Percentiles rank a stretch among this genome's conserved stretches.
phyloP scores from a whole-genome alignment of 139 green algal species.

The Volvox africanus region DNA sequence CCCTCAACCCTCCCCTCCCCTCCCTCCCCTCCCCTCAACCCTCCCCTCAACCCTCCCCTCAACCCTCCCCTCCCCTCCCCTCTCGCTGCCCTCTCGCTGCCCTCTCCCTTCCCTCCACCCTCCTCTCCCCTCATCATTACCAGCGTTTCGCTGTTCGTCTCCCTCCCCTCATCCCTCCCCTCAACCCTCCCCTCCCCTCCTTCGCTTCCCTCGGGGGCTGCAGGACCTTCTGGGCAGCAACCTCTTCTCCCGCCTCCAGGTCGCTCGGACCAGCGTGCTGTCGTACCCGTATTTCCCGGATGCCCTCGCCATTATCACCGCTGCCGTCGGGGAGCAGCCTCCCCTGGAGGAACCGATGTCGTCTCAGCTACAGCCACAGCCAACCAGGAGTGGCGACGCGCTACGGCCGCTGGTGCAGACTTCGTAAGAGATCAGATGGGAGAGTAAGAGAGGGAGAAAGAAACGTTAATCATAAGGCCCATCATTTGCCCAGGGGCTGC shows the following conservation, averaged over 20 bases:
- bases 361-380: not conserved
- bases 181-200: too few species aligned
- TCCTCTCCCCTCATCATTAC: too few species aligned
- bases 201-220: too few species aligned
- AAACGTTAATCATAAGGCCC: not conserved
- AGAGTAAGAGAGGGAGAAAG: not conserved
- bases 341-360: not conserved
- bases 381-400: not conserved
- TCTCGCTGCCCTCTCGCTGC: too few species aligned
- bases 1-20: too few species aligned
- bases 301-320: not conserved
- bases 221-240: constrained; percentile 33
- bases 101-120: too few species aligned
- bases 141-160: too few species aligned
- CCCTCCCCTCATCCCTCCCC: too few species aligned
- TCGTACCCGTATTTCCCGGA: constrained; percentile 41
- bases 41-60: too few species aligned
- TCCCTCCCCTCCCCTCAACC: too few species aligned
- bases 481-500: not conserved
- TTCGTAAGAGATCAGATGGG: not conserved
- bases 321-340: not conserved
- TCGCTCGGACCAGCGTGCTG: not conserved
- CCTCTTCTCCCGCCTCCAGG: constrained; percentile 19
- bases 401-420: not conserved
- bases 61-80: too few species aligned